Percentiles rank a stretch among this genome's conserved stretches.
Evolutionary conservation across 1,284 basidiomycete species (phyloP).

Genomic region (Pseudozyma thailandica): DNA sequence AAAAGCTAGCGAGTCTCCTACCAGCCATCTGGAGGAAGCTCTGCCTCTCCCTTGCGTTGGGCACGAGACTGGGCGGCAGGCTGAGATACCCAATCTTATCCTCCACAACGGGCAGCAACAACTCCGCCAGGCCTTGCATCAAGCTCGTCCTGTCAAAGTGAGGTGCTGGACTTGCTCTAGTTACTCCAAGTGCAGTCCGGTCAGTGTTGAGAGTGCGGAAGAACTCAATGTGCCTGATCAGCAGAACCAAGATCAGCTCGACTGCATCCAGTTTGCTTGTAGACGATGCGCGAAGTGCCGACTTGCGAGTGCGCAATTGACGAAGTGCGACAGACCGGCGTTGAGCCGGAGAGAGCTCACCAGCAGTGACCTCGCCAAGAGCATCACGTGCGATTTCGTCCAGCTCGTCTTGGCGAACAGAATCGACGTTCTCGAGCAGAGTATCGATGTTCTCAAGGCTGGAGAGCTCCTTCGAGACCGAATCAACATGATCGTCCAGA

Average conservation of each 20-base stretch:
- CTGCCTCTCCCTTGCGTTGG: slow-evolving; percentile 47
- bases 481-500: slow-evolving; percentile 73
- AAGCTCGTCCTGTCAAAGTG: slow-evolving; percentile 28
- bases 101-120: slow-evolving; percentile 52
- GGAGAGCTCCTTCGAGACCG: slow-evolving; percentile 75
- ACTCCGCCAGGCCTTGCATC: slow-evolving; percentile 38
- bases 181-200: slow-evolving; percentile 1
- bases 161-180: slow-evolving; percentile 6
- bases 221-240: slow-evolving; percentile 83
- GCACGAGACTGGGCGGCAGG: slow-evolving; percentile 38
- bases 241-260: slow-evolving; percentile 83
- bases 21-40: slow-evolving; percentile 61
- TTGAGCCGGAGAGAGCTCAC: slow-evolving; percentile 34
- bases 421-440: slow-evolving; percentile 78
- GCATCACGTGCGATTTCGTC: slow-evolving; percentile 71
- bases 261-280: slow-evolving; percentile 75
- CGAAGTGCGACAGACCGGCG: slow-evolving; percentile 72
- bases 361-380: slow-evolving; percentile 29
- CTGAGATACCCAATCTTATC: slow-evolving; percentile 52
- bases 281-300: slow-evolving; percentile 71
- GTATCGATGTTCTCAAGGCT: slow-evolving; percentile 77
- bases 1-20: slow-evolving; percentile 41
- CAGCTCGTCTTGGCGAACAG: slow-evolving; percentile 78
- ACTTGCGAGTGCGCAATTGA: slow-evolving; percentile 73
- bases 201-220: slow-evolving; percentile 67